phyloP scores from a whole-genome alignment of 2,329 filamentous ascomycete genomes.

The Aspergillus texensis region DNA sequence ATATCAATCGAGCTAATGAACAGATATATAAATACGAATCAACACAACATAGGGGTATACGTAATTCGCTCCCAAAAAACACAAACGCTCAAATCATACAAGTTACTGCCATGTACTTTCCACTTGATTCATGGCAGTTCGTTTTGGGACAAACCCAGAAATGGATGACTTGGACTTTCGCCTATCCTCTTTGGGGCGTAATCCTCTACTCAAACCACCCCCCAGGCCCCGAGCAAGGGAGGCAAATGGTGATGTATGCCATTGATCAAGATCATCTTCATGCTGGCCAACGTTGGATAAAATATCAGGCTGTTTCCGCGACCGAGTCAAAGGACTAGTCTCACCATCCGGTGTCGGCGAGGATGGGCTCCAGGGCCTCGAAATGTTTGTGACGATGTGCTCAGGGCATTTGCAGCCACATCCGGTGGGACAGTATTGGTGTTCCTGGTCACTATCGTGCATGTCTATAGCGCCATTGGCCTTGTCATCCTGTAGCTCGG shows the following conservation, averaged over 20 bases:
- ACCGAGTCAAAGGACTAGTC: constrained; percentile 23
- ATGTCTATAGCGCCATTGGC: constrained; percentile 14
- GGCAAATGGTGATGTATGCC: constrained; percentile 42
- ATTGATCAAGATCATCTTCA: constrained; percentile 39
- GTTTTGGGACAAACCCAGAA: constrained; percentile 25
- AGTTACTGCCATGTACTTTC: constrained; percentile 17
- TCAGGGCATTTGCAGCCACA: constrained; percentile 52
- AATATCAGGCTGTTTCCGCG: constrained; percentile 18
- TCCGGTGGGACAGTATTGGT: constrained; percentile 46
- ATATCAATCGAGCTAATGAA: neutral
- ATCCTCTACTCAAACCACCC: constrained; percentile 44
- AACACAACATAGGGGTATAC: constrained; percentile 10
- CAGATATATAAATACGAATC: neutral
- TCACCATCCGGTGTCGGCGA: constrained; percentile 20
- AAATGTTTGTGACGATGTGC: constrained; percentile 36
- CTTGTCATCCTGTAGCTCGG: constrained; percentile 17
- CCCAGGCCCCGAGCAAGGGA: constrained; percentile 46
- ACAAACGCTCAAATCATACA: constrained; percentile 1
- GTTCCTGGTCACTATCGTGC: constrained; percentile 18
- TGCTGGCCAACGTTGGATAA: constrained; percentile 28
- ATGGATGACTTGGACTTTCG: constrained; percentile 25
- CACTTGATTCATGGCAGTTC: constrained; percentile 29
- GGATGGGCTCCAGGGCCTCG: constrained; percentile 30
- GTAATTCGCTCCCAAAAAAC: neutral
- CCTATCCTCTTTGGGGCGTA: constrained; percentile 36